Base-by-base conservation (phyloP, 2,329 filamentous ascomycete genomes). In the Fonsecaea multimorphosa region DNA sequence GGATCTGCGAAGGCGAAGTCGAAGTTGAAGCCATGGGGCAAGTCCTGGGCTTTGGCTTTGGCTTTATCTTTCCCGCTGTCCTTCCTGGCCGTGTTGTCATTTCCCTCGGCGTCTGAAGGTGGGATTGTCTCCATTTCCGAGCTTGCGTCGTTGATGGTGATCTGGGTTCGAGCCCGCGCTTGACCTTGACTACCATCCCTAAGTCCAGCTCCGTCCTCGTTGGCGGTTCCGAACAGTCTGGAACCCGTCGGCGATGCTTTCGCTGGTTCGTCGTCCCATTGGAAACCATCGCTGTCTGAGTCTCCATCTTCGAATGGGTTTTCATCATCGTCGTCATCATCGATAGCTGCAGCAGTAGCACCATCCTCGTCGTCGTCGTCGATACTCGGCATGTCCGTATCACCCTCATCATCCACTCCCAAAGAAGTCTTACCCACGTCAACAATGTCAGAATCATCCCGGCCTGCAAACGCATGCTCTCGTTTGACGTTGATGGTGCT, bases 71-170 rank as follows among this genome's bases (percentile, higher is more conserved):
- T 64, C 11, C 61, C 27, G n/a, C 14, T 59, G 62, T 46, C 38
- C 24, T 49, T 36, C 11, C 6, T 27, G 24, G 8, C 73, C 71
- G 44, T 75, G 11, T 68, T 68, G 14, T 63, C 61, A 5, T 67
- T 64, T 14, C 64, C 54, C 11, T 64, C 66, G 14, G 40, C 51
- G 14, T 29, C 49, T n/a, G n/a, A n/a, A 4, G 24, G 31, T 14
- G 34, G 3, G 7, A 31, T 46, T n/a, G 29, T 38, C 22, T 60
- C 46, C 14, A 36, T 19, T 8, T 60, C 58, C 8, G 22, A 3
- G 7, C 9, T 22, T 19, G 8, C 16, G n/a, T n/a, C 31, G 22
- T 22, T n/a, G 44, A 11, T 11, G 44, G 3, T 24, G 22, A 4
- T 22, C 9, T 49, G 19, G 3, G 44, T 14, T 22, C 5, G n/a